Evolutionary conservation across 148 eudicot species (phyloP).

Genomic region (Pharnaceum exiguum): DNA sequence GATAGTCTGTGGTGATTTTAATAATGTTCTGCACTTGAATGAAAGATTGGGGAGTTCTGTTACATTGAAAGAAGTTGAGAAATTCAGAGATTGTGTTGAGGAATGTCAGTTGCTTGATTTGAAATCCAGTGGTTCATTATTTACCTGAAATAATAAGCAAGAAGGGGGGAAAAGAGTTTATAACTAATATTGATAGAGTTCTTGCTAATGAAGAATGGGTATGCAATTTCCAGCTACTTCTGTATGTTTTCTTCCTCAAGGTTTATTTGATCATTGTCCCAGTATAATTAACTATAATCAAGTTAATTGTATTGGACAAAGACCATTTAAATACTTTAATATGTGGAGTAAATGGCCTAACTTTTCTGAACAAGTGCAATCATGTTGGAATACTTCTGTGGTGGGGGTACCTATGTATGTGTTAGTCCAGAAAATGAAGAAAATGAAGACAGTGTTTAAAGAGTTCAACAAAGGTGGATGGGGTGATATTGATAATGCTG

Average conservation of each 20-base stretch:
- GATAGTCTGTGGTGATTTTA: not conserved
- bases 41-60: not conserved
- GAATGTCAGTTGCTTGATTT: not conserved
- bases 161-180: not conserved
- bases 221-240: not conserved
- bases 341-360: too few species aligned
- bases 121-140: not conserved
- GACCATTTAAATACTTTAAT: too few species aligned
- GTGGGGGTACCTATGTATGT: too few species aligned
- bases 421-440: too few species aligned
- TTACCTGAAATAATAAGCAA: not conserved
- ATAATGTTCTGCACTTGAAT: too few species aligned
- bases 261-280: not conserved
- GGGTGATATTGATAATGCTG: too few species aligned
- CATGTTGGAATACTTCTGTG: too few species aligned
- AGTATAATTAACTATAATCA: not conserved
- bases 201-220: not conserved
- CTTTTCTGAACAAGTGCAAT: too few species aligned
- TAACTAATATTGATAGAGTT: not conserved
- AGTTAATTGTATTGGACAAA: too few species aligned
- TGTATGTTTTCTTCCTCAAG: not conserved
- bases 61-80: not conserved
- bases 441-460: too few species aligned
- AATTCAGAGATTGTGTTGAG: not conserved
- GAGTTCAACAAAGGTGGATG: too few species aligned